Conservation (phyloP, 108 stramenopile genomes). For the Nitzschia palea region DNA sequence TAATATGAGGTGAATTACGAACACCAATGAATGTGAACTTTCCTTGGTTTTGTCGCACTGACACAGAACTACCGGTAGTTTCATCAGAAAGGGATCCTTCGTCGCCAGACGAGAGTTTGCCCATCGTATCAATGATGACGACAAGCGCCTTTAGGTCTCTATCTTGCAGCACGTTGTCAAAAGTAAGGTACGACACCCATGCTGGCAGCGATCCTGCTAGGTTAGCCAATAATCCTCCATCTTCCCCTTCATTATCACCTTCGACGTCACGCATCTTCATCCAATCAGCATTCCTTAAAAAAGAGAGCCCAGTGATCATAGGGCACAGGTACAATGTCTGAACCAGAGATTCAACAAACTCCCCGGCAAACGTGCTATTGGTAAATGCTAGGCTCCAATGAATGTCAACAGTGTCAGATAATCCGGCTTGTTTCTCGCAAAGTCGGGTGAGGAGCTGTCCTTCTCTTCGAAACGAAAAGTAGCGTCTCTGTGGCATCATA, state of each 20-base stretch:
- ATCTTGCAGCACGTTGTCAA: conserved; percentile 54
- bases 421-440: conserved; percentile 46
- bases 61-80: neutral
- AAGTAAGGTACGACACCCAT: conserved; percentile 57
- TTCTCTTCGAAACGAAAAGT: conserved; percentile 67
- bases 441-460: conserved; percentile 58
- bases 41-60: conserved; percentile 41
- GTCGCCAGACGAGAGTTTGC: conserved; percentile 44
- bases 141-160: conserved; percentile 45
- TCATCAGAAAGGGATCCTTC: conserved; percentile 6
- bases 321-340: conserved; percentile 66
- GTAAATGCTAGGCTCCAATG: conserved; percentile 71
- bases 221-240: conserved; percentile 57
- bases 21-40: conserved; percentile 49
- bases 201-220: conserved; percentile 63
- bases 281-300: conserved; percentile 34
- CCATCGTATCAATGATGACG: conserved; percentile 52
- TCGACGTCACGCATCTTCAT: conserved; percentile 13
- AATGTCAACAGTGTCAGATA: conserved; percentile 32
- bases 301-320: conserved; percentile 58
- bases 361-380: conserved; percentile 68
- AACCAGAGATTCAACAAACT: conserved; percentile 69
- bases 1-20: conserved; percentile 44
- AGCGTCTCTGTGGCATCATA: conserved; percentile 65
- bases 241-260: conserved; percentile 32